Evolutionary conservation across 2,329 filamentous ascomycete genomes (phyloP).

Genomic region (Colletotrichum sublineola): DNA sequence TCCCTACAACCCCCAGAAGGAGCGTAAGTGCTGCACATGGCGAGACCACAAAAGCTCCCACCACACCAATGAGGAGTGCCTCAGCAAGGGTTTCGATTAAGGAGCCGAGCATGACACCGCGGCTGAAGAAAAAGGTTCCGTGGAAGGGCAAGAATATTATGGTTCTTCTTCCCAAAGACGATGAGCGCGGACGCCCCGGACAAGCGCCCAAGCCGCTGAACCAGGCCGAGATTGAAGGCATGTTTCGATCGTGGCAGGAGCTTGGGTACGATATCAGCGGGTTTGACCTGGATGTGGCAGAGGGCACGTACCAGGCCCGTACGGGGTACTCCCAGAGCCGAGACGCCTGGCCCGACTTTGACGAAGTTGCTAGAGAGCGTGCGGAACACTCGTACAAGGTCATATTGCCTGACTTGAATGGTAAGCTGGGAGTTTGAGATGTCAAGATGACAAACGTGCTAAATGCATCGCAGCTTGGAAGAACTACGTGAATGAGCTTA

Average conservation of each 20-base stretch:
- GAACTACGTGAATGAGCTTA: conserved; percentile 83
- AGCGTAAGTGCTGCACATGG: conserved; percentile 49
- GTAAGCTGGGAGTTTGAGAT: conserved; percentile 51
- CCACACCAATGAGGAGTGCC: conserved; percentile 52
- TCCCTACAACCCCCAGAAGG: conserved; percentile 49
- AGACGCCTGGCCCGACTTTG: conserved; percentile 74
- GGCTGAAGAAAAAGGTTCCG: conserved; percentile 77
- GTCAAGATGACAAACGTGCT: conserved; percentile 28
- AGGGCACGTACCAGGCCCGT: conserved; percentile 45
- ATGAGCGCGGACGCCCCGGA: conserved; percentile 72
- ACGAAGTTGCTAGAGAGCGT: conserved; percentile 70
- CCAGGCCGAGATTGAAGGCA: conserved; percentile 68
- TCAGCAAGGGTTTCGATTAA: conserved; percentile 53
- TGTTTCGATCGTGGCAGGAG: conserved; percentile 76
- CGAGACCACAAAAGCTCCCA: conserved; percentile 47
- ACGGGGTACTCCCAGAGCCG: conserved; percentile 72
- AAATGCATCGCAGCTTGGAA: conserved; percentile 67
- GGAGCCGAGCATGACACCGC: conserved; percentile 62
- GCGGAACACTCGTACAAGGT: conserved; percentile 69
- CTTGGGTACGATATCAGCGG: conserved; percentile 77
- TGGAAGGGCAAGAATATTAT: conserved; percentile 83
- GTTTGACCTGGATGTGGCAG: conserved; percentile 69
- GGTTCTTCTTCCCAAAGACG: conserved; percentile 77
- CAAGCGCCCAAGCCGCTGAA: conserved; percentile 67
- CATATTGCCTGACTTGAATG: conserved; percentile 77